Evolutionary conservation across 768 basidiomycete genomes (phyloP), one percentile per base, ranked within the genome.

Genomic region (Saitozyma podzolica): DNA sequence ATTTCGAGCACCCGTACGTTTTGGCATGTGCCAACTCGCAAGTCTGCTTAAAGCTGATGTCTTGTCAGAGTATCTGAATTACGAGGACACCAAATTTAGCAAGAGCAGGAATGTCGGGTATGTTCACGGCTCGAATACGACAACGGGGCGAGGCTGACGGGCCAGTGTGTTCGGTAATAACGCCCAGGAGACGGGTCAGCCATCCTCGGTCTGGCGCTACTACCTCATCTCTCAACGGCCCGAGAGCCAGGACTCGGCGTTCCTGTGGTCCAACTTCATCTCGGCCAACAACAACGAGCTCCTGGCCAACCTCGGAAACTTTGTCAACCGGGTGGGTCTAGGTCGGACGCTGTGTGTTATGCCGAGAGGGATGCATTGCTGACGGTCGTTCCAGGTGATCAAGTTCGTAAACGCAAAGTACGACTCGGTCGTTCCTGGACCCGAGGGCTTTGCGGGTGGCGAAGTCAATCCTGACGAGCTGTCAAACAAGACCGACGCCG

Each of bases 41-140:
- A 53, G 1, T 40, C 40, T 0, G n/a, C 8, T 3, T 8, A 50
- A 1, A 10, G 40, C 43, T n/a, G 16, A 9, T 59, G 29, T 56
- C 53, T 2, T 29, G 19, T 40, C 70, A 95, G 95, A 99, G 79
- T 97, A 94, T 78, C 83, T 98, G 69, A 97, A 98, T 74, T 98
- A 98, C 79, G 96, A 99, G 78, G 91, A 92, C 37, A 94, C 94
- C 45, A 99, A 99, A 78, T 99, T 99, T 84, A 96, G 93, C 48
- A 99, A 99, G 82, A 93, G 92, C 74, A 87, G 90, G 67, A 92
- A 93, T 68, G 89, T 95, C 58, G 96, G 95, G 75, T 76, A 61
- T 54, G 75, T 58, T 40, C 55, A 20, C 40, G 14, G 17, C 51
- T 17, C 20, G 11, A 52, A 29, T 1, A 19, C 7, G 51, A 16